Conservation (phyloP, 1,139 yeast species). For the Wickerhamomyces sp. region DNA sequence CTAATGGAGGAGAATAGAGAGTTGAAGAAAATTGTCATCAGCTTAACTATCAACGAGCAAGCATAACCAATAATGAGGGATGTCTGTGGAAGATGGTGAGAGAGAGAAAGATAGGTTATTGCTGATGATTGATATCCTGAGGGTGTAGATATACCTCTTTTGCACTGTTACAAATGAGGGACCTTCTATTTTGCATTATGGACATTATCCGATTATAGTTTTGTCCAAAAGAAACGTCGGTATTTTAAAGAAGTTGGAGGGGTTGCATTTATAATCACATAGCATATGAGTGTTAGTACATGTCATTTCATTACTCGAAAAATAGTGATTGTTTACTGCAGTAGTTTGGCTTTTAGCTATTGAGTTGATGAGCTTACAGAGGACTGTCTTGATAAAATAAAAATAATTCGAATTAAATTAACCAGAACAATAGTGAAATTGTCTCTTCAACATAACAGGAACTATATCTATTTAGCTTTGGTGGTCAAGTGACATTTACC, state of each 20-base stretch:
- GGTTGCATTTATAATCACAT: neutral
- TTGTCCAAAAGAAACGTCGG: neutral
- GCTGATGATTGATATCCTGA: too few relatives aligned
- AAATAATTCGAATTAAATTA: too few relatives aligned
- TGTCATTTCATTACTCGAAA: neutral
- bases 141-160: too few relatives aligned
- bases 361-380: too few relatives aligned
- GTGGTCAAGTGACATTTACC: constrained; percentile 98
- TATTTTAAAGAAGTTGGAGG: neutral
- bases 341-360: neutral
- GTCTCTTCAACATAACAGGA: neutral
- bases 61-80: neutral
- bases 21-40: constrained; percentile 15
- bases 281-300: neutral
- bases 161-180: neutral
- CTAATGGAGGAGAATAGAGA: constrained; percentile 20
- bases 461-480: constrained; percentile 36
- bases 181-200: too few relatives aligned
- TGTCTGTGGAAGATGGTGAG: too few relatives aligned
- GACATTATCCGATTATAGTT: neutral
- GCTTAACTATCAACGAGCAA: constrained; percentile 7
- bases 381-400: neutral
- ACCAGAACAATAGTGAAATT: neutral
- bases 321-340: too few relatives aligned
- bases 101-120: too few relatives aligned